Evolutionary conservation across 495 filamentous ascomycete genomes (phyloP), one percentile per base, ranked within the genome.

Genomic region (Lasiosphaeria miniovina): DNA sequence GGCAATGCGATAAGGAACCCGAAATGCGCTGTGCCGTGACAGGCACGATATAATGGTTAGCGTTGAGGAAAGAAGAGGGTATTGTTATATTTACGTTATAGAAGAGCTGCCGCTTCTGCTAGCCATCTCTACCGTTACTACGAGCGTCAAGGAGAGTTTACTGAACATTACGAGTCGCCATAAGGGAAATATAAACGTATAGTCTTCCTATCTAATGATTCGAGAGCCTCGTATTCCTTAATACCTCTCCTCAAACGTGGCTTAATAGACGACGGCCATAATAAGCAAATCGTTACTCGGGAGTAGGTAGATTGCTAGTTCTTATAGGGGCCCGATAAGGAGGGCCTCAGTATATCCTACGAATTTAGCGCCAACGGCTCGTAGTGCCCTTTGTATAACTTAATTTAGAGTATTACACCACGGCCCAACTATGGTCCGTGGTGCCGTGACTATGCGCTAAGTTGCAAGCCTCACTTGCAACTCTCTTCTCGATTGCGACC

Each of bases 231-330:
- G 0, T 92, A 93, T 63, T 86, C 83, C 48, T 91, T 90, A 0
- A 86, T 85, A 51, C 90, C 90, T 6, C 74, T 94, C 11, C 80
- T 94, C 24, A 87, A 94, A 57, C 79, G 89, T 48, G 90, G 84
- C 6, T 70, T 90, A 41, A 87, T 83, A 14, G 86, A 89, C 56
- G 75, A 82, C 60, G 78, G 74, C 10, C 68, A 55, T n/a, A 77
- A 75, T 59, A 75, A 69, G 49, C 54, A 57, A 49, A 73, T 69
- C 6, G 62, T 58, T 35, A 75, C 75, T 15, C 59, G 57, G 6
- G 75, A 77, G 57, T 81, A 77, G 78, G 75, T 75, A 9, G 64
- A 81, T 50, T 74, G 69, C 3, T 81, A 77, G 5, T 60, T 80
- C 49, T 64, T 80, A 7, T 71, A 73, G 55, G 75, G 68, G 7